Base-by-base conservation (phyloP, 2,329 filamentous ascomycete genomes). In the Davidsoniella virescens region DNA sequence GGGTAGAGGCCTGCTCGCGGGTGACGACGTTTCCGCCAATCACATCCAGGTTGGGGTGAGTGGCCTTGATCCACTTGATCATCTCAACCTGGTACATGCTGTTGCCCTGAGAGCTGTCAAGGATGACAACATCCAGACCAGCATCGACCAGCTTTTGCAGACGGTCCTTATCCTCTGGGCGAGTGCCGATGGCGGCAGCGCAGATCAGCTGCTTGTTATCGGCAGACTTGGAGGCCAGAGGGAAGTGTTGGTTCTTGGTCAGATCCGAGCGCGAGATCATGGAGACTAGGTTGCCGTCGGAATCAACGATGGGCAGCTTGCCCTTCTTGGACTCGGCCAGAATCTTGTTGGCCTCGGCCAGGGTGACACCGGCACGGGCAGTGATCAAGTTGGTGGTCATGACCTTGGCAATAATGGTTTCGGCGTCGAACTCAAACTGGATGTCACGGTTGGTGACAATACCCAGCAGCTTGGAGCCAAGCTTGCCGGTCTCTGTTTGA, bases 11-110 rank as follows among this genome's bases (percentile, higher is more conserved):
- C 72, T 98, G 92, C 65, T 96, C 90, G 50, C 90, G 82, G 52
- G 92, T 98, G 60, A 98, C 92, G 58, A 98, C 92, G 69, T 98
- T 98, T 70, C 92, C 92, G 63, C 84, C 93, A 63, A 98, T 94
- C 63, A 98, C 92, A 59, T 98, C 88, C 55, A 98, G 74, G 46
- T 73, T 70, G 29, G 90, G 87, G 71, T 81, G 90, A 59, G 81
- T 85, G 58, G 81, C 65, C 76, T 98, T 98, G 71, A 92, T 76
- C 74, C 82, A 96, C 69, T 88, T 87, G 72, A 98, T 79, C 92
- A 98, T 98, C 55, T 94, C 87, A 56, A 96, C 82, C 72, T 96
- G 90, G 76, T 90, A 98, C 73, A 96, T 87, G 69, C 84, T 92
- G 78, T 96, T 96, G 58, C 92, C 92, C 71, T 98, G 92, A 62